Percentiles rank a stretch among this genome's conserved stretches.
Evolutionary conservation across 805 yeast species (phyloP).

Genomic region (Nakazawaea laoshanensis): DNA sequence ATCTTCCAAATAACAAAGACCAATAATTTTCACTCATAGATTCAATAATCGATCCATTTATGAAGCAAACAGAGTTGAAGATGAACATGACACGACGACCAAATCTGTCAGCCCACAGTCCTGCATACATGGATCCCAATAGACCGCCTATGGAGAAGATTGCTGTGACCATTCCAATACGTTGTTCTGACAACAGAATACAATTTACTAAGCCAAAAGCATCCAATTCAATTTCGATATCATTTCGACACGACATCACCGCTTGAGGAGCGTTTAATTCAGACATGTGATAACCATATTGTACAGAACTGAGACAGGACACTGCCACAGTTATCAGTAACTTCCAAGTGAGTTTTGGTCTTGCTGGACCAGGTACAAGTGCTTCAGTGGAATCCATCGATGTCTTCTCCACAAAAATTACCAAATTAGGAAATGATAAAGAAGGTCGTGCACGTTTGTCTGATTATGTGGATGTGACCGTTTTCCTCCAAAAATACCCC

Average conservation of each 20-base stretch:
- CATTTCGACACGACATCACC: constrained; percentile 47
- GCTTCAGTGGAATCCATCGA: constrained; percentile 5
- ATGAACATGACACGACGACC: constrained; percentile 50
- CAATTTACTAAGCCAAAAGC: constrained; percentile 29
- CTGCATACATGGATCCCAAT: constrained; percentile 62
- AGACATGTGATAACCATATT: constrained; percentile 92
- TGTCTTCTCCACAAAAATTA: not conserved
- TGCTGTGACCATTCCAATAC: constrained; percentile 69
- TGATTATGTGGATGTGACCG: too few species aligned
- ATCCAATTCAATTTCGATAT: constrained; percentile 29
- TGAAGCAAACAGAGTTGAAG: constrained; percentile 40
- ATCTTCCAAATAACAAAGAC: constrained; percentile 55
- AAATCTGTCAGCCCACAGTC: constrained; percentile 48
- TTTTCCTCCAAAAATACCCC: too few species aligned
- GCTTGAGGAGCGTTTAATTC: constrained; percentile 88
- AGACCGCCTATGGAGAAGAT: constrained; percentile 82
- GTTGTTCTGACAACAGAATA: constrained; percentile 45
- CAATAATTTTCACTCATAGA: constrained; percentile 35
- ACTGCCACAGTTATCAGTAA: constrained; percentile 28
- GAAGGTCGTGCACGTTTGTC: too few species aligned
- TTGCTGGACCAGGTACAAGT: not conserved
- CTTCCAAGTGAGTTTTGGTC: not conserved
- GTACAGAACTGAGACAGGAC: constrained; percentile 72
- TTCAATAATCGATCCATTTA: constrained; percentile 57
- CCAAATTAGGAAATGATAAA: too few species aligned